Evolutionary conservation across 1,284 basidiomycete species (phyloP).

Genomic region (Entoloma clypeatum): DNA sequence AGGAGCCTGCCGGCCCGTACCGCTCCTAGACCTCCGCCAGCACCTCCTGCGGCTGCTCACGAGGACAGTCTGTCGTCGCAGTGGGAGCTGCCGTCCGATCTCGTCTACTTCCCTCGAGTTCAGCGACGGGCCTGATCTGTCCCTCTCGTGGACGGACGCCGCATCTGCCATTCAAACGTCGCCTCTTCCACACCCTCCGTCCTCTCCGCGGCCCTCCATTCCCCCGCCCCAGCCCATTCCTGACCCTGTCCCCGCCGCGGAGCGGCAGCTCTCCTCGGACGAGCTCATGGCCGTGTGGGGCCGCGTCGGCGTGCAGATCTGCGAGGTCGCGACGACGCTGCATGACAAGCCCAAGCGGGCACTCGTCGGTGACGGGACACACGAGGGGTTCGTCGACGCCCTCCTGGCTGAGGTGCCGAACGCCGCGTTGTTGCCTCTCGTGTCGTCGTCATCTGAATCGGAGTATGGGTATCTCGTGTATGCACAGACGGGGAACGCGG

Average conservation of each 20-base stretch:
- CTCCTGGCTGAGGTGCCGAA: constrained; percentile 60
- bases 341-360: constrained; percentile 72
- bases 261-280: constrained; percentile 45
- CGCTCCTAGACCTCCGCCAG: constrained; percentile 25
- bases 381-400: constrained; percentile 70
- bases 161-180: constrained; percentile 14
- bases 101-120: constrained; percentile 39
- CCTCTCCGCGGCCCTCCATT: constrained; percentile 19
- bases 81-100: constrained; percentile 54
- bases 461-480: constrained; percentile 80
- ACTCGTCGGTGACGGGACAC: constrained; percentile 80
- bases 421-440: constrained; percentile 35
- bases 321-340: constrained; percentile 63
- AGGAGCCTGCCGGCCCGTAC: constrained; percentile 18
- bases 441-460: no score
- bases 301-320: constrained; percentile 71
- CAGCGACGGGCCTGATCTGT: constrained; percentile 33
- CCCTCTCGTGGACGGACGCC: constrained; percentile 38
- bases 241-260: constrained; percentile 14
- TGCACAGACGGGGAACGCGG: constrained; percentile 60
- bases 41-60: constrained; percentile 25
- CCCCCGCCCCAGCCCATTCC: constrained; percentile 9
- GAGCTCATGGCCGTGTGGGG: constrained; percentile 70
- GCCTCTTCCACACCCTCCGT: constrained; percentile 20
- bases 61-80: constrained; percentile 40